Evolutionary conservation across 192 early-diverging fungal genomes (phyloP), one percentile per base, ranked within the genome.

Genomic region (Linnemannia hyalina): DNA sequence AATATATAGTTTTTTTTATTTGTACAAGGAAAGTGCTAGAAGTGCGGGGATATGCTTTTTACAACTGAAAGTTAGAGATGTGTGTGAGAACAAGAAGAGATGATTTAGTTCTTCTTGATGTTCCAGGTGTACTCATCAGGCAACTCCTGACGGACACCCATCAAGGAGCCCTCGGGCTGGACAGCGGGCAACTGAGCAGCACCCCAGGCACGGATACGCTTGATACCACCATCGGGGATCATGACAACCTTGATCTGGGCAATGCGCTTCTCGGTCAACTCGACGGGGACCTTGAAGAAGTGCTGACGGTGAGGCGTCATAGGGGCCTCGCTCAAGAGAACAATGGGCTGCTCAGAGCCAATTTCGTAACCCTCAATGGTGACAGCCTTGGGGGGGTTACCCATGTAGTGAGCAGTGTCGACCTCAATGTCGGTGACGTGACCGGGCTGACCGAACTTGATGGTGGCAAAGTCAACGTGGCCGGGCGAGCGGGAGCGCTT

Each of bases 361-460:
- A 78, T 74, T 65, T 86, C 84, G 35, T 81, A 93, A 57, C 90
- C 96, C 82, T 97, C 94, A 70, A 98, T 87, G 15, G 92, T 91
- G 57, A 94, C 91, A 36, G 91, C 90, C 71, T 97, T 93, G 46
- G 98, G 97, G 85, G 91, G 98, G 90, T 98, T 98, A 46, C 98
- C 97, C 77, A 95, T 96, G 88, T 97, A 99, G 42, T 96, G 94
- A 85, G 92, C 91, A 29, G 97, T 99, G 83, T 98, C 97, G 49
- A 98, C 85, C 80, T 97, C 95, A 57, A 95, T 90, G 71, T 93
- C 90, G 65, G 94, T 88, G 23, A 98, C 75, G 65, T 90, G 92
- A 6, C 96, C 96, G 22, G 92, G 87, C 70, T 91, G 82, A 44
- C 97, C 97, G n/a, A 98, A 90, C 75, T 92, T 90, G 60, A 98